Conservation (phyloP, 2,329 filamentous ascomycete species). For the Orbilia javanica region DNA sequence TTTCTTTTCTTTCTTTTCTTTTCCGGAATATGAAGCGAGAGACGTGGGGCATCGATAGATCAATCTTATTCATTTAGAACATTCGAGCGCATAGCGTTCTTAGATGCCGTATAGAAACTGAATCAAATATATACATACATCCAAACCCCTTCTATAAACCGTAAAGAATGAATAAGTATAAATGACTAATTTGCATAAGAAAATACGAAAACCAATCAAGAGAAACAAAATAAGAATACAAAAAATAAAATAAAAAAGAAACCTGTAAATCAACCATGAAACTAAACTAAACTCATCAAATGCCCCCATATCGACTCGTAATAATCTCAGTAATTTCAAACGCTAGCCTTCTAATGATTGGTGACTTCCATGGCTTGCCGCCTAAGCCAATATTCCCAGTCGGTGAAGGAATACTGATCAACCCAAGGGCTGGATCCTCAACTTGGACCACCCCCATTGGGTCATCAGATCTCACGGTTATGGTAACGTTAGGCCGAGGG, state of each 20-base stretch:
- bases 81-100: background rate
- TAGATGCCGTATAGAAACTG: background rate
- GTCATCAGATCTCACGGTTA: constrained; percentile 71
- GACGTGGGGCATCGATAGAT: background rate
- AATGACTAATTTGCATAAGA: background rate
- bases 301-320: constrained; percentile 23
- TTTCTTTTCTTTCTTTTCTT: too few species aligned
- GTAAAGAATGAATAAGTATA: background rate
- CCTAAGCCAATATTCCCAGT: constrained; percentile 67
- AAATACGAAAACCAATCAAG: background rate
- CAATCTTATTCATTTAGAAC: background rate
- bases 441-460: constrained; percentile 64
- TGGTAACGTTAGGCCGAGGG: constrained; percentile 81
- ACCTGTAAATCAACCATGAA: background rate
- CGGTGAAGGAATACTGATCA: constrained; percentile 70
- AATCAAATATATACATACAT: constrained; percentile 6
- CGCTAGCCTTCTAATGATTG: constrained; percentile 33
- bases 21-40: too few species aligned
- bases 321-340: constrained; percentile 44
- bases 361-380: constrained; percentile 66
- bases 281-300: background rate
- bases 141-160: constrained; percentile 7
- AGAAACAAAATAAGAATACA: background rate
- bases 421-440: constrained; percentile 70
- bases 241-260: background rate